phyloP scores from a whole-genome alignment of 192 early-diverging fungal genomes.

The Umbelopsis ramanniana region DNA sequence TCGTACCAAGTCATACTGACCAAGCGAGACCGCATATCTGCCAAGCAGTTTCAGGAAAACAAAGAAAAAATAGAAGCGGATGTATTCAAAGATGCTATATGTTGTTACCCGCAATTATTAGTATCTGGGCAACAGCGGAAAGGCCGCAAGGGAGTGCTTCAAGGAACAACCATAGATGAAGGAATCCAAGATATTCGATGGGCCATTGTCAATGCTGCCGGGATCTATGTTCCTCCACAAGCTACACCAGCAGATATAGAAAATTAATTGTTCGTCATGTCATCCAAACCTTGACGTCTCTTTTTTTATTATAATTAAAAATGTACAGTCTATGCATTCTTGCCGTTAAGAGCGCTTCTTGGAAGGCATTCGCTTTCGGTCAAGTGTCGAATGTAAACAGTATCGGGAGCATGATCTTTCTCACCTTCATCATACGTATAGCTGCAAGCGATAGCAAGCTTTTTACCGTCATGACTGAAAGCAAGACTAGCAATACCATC shows the following conservation, averaged over 20 bases:
- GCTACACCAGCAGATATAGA: neutral
- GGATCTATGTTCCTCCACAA: neutral
- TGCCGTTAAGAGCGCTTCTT: conserved; percentile 20
- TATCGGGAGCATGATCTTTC: conserved; percentile 81
- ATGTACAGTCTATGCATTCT: conserved; percentile 16
- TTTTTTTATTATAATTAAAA: neutral
- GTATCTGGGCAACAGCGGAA: conserved; percentile 42
- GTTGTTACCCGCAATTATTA: conserved; percentile 51
- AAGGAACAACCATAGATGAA: conserved; percentile 3
- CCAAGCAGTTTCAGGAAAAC: conserved; percentile 37
- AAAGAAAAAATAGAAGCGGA: conserved; percentile 46
- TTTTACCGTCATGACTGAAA: conserved; percentile 79
- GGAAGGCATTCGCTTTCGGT: conserved; percentile 58
- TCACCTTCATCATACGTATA: conserved; percentile 97
- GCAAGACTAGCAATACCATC: conserved; percentile 80
- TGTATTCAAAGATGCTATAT: conserved; percentile 49
- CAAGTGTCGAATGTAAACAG: conserved; percentile 79
- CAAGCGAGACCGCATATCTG: conserved; percentile 47
- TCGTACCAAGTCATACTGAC: conserved; percentile 59
- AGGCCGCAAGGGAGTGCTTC: conserved; percentile 13
- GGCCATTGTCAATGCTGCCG: conserved; percentile 17
- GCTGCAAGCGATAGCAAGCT: conserved; percentile 85
- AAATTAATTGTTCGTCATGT: neutral
- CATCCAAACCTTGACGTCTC: too few relatives aligned
- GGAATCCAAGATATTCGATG: conserved; percentile 19